Evolutionary conservation across 192 early-diverging fungal genomes (phyloP).

Genomic region (Linnemannia schmuckeri): DNA sequence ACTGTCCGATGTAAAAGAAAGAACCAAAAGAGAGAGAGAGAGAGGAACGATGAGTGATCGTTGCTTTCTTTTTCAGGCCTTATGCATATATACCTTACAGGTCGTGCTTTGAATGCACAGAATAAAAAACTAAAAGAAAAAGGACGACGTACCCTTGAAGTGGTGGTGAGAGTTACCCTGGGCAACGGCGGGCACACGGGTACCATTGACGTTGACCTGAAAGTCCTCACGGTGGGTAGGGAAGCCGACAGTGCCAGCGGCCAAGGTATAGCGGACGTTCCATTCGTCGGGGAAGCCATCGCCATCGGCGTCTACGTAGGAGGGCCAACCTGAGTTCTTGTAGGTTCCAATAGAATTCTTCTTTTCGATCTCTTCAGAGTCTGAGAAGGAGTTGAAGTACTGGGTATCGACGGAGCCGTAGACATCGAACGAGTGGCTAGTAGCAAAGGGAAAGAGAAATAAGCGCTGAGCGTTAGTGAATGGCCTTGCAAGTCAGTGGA

Average conservation of each 20-base stretch:
- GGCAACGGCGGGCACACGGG: conserved; percentile 35
- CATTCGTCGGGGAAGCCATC: conserved; percentile 61
- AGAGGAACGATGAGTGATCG: not conserved
- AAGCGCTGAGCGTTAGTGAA: not conserved
- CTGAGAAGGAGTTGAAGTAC: conserved; percentile 54
- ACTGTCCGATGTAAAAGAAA: not conserved
- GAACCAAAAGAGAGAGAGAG: not conserved
- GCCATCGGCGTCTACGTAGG: conserved; percentile 53
- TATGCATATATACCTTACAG: no score
- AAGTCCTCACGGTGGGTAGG: conserved; percentile 55
- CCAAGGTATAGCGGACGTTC: conserved; percentile 41
- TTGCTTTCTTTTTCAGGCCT: not conserved
- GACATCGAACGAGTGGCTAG: conserved; percentile 65
- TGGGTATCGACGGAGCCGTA: conserved; percentile 67
- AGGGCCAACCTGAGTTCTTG: conserved; percentile 54
- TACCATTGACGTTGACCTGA: conserved; percentile 29
- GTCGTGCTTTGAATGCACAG: not conserved
- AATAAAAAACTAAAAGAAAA: not conserved
- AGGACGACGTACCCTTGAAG: conserved; percentile 3
- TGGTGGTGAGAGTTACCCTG: conserved; percentile 24
- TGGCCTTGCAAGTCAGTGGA: not conserved
- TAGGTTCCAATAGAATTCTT: conserved; percentile 56
- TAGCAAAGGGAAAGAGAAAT: not conserved
- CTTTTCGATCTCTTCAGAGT: conserved; percentile 41
- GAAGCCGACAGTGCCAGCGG: conserved; percentile 44